Evolutionary conservation across 306 rosid species (phyloP).

Genomic region (Cicer judaicum): DNA sequence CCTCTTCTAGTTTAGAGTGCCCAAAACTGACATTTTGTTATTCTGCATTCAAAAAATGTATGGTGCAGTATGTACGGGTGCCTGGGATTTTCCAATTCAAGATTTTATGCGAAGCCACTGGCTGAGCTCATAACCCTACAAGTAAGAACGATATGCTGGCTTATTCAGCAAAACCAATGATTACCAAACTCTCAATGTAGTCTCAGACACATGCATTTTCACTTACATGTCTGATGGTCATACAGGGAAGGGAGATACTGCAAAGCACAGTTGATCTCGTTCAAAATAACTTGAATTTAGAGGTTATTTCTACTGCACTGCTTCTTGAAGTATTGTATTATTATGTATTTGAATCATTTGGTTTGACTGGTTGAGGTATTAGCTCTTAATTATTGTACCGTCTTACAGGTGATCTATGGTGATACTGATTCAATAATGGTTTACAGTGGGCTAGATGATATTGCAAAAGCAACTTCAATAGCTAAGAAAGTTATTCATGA

Average conservation of each 20-base stretch:
- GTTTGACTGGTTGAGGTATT: slow-evolving; percentile 35
- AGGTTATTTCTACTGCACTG: slow-evolving; percentile 60
- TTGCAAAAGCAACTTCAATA: slow-evolving; percentile 75
- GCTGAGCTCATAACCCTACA: slow-evolving; percentile 94
- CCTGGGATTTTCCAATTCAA: slow-evolving; percentile 90
- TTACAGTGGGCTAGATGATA: slow-evolving; percentile 91
- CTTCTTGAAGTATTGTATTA: slow-evolving; percentile 41
- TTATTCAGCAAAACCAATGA: slow-evolving; percentile 32
- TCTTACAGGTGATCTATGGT: slow-evolving; percentile 84
- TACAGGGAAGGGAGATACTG: slow-evolving; percentile 94
- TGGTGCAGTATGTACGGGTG: slow-evolving; percentile 97
- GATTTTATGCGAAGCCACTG: slow-evolving; percentile 96
- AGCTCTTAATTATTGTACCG: slow-evolving; percentile 45
- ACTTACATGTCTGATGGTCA: slow-evolving; percentile 45
- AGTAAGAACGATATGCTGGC: slow-evolving; percentile 57
- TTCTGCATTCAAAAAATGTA: slow-evolving; percentile 34
- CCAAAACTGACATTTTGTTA: slow-evolving; percentile 16
- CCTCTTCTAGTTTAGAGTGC: slow-evolving; percentile 27
- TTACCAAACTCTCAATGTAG: slow-evolving; percentile 26
- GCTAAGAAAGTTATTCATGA: slow-evolving; percentile 89
- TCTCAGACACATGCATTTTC: slow-evolving; percentile 19
- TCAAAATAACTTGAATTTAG: slow-evolving; percentile 87
- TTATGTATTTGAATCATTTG: slow-evolving; percentile 17
- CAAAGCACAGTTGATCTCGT: slow-evolving; percentile 98
- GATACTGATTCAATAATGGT: slow-evolving; percentile 99